phyloP scores from a whole-genome alignment of 1,284 basidiomycete genomes.

The Exobasidium cylindrosporum region DNA sequence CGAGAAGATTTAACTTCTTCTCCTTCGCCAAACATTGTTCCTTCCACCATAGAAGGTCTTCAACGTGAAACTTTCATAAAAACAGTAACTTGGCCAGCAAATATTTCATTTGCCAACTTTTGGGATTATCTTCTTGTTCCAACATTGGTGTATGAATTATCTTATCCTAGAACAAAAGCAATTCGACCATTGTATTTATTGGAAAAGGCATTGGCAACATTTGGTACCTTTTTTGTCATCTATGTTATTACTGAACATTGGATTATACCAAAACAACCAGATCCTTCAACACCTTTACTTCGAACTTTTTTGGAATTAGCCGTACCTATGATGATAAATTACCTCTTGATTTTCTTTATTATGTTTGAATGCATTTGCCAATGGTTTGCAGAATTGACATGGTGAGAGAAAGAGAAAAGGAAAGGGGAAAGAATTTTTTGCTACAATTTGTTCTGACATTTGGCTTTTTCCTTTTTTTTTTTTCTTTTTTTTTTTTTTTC shows the following conservation, averaged over 20 bases:
- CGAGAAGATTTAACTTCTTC: constrained; percentile 70
- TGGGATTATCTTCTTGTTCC: constrained; percentile 84
- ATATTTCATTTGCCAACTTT: constrained; percentile 80
- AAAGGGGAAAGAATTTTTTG: constrained; percentile 13
- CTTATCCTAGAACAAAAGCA: constrained; percentile 68
- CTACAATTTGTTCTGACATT: not conserved
- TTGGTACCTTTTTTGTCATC: constrained; percentile 89
- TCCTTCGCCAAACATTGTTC: not conserved
- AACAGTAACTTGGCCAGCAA: constrained; percentile 72
- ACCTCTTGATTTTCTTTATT: constrained; percentile 56
- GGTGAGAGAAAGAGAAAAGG: constrained; percentile 62
- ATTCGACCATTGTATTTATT: constrained; percentile 87
- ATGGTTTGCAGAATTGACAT: constrained; percentile 70
- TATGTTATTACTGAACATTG: constrained; percentile 82
- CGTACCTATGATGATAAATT: constrained; percentile 80
- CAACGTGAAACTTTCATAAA: constrained; percentile 4
- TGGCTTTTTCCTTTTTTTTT: constrained; percentile 11
- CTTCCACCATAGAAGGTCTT: not conserved
- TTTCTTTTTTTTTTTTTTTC: constrained; percentile 1
- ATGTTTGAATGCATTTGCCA: constrained; percentile 78
- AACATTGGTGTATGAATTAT: constrained; percentile 90
- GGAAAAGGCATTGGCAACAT: constrained; percentile 90
- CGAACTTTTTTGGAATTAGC: constrained; percentile 74
- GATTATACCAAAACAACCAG: constrained; percentile 64
- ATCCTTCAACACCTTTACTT: constrained; percentile 43